Percentiles rank a stretch among this genome's conserved stretches.
Evolutionary conservation across 2,329 filamentous ascomycete species (phyloP).

Genomic region (Coniella vitis): DNA sequence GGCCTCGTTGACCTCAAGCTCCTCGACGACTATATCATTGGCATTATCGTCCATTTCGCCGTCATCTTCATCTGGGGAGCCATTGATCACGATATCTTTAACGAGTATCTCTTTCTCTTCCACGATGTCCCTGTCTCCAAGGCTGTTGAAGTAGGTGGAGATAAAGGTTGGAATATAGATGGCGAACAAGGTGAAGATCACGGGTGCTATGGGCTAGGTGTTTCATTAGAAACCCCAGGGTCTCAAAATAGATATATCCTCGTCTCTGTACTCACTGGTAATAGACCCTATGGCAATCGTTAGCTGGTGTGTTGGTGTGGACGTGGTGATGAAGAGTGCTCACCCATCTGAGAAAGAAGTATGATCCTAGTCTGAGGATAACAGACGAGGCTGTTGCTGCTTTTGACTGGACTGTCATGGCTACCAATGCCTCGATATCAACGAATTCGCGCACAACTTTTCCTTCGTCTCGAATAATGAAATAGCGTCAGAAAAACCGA

Average conservation of each 20-base stretch:
- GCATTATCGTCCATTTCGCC: slow-evolving; percentile 21
- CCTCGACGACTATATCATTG: slow-evolving; percentile 34
- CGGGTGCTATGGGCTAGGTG: slow-evolving; percentile 19
- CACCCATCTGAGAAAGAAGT: slow-evolving; percentile 59
- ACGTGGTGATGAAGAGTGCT: slow-evolving; percentile 17
- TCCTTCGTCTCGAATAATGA: too few relatives aligned
- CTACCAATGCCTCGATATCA: not conserved
- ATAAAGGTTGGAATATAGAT: slow-evolving; percentile 61
- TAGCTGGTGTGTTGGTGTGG: not conserved
- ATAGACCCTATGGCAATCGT: slow-evolving; percentile 23
- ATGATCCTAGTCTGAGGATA: slow-evolving; percentile 41
- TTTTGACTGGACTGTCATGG: slow-evolving; percentile 26
- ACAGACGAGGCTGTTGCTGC: slow-evolving; percentile 40
- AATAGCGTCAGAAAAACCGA: too few relatives aligned
- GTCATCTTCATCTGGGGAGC: not conserved
- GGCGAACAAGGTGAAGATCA: slow-evolving; percentile 55
- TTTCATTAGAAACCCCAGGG: too few relatives aligned
- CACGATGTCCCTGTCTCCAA: slow-evolving; percentile 51
- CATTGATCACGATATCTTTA: slow-evolving; percentile 35
- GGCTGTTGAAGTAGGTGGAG: slow-evolving; percentile 47
- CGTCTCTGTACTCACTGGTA: slow-evolving; percentile 31
- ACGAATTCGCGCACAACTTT: too few relatives aligned
- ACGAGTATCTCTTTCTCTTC: slow-evolving; percentile 53
- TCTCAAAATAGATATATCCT: too few relatives aligned
- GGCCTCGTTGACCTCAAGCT: slow-evolving; percentile 58